Base-by-base conservation (phyloP, 768 basidiomycete species). In the Tremella fuciformis region DNA sequence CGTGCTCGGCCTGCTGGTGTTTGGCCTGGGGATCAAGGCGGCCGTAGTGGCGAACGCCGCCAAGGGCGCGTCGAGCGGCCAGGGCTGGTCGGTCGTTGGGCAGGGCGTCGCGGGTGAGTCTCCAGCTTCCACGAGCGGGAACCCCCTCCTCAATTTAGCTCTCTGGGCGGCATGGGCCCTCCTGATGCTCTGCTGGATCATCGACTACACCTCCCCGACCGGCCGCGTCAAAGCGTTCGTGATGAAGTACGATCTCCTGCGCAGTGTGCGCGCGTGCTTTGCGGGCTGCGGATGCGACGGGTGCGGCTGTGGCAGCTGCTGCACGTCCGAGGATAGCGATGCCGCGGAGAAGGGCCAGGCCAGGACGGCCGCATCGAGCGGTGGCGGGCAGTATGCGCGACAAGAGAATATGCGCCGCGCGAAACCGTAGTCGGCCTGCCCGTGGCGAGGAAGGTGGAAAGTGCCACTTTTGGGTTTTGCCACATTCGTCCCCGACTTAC, bases 231-330 rank as follows among this genome's bases (percentile, higher is more conserved):
- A 46, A 18, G 22, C n/a, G 6, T 46, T 46, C 42, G n/a, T 46
- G n/a, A 46, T 46, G n/a, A 46, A 46, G 8, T 22, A 46, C 42
- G 42, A 46, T 15, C 42, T 46, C 42, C 22, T 46, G 22, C 42
- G n/a, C 8, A 18, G 22, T 15, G n/a, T 46, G 7, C n/a, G 22
- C 6, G 6, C 42, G 6, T 46, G 42, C 42, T 46, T 46, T 15
- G 42, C n/a, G 16, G 42, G 42, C n/a, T 46, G 42, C 22, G n/a
- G 42, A n/a, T n/a, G 42, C 22, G 22, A n/a, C n/a, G 42, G 42
- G n/a, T 46, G 42, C 22, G n/a, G 42, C 4, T n/a, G 42, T 8
- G 22, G n/a, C 7, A 46, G 42, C 16, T 46, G 42, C 16, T 46
- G 42, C 22, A 6, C 42, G 6, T 6, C n/a, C 42, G 22, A 46